Evolutionary conservation across 352 stramenopile genomes (phyloP).

Genomic region (Globisporangium iwayamae): DNA sequence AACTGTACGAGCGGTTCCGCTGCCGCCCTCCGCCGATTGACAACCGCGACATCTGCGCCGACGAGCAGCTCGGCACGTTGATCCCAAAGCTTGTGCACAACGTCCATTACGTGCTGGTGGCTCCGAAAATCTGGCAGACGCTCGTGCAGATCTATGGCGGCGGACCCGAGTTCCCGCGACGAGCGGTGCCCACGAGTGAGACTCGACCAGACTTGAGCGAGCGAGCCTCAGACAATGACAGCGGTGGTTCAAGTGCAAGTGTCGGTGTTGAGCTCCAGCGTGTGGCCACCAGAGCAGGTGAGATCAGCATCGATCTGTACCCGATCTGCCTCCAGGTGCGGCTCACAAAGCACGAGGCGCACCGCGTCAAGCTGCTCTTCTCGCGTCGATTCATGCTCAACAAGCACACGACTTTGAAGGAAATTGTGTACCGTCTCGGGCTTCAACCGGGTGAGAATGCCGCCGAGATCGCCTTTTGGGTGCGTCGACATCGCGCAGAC

Average conservation of each 20-base stretch:
- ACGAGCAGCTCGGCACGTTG: slow-evolving; percentile 39
- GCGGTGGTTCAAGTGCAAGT: background rate
- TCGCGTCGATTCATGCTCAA: slow-evolving; percentile 44
- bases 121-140: slow-evolving; percentile 39
- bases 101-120: slow-evolving; percentile 48
- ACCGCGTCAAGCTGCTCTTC: slow-evolving; percentile 57
- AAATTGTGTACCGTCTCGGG: slow-evolving; percentile 55
- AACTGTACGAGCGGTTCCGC: slow-evolving; percentile 16
- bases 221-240: background rate
- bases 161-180: slow-evolving; percentile 51
- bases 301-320: slow-evolving; percentile 43
- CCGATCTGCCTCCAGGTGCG: slow-evolving; percentile 52
- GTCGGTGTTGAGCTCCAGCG: background rate
- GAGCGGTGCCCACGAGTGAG: slow-evolving; percentile 21
- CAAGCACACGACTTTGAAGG: slow-evolving; percentile 36
- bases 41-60: slow-evolving; percentile 38
- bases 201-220: background rate
- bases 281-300: background rate
- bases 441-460: slow-evolving; percentile 51
- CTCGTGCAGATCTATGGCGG: slow-evolving; percentile 53
- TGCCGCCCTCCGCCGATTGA: slow-evolving; percentile 41
- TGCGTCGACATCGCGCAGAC: slow-evolving; percentile 50
- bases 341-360: slow-evolving; percentile 48
- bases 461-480: slow-evolving; percentile 56
- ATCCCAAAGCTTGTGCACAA: slow-evolving; percentile 24